Evolutionary conservation across 495 filamentous ascomycete genomes (phyloP).

Genomic region (Aspergillus diversus): DNA sequence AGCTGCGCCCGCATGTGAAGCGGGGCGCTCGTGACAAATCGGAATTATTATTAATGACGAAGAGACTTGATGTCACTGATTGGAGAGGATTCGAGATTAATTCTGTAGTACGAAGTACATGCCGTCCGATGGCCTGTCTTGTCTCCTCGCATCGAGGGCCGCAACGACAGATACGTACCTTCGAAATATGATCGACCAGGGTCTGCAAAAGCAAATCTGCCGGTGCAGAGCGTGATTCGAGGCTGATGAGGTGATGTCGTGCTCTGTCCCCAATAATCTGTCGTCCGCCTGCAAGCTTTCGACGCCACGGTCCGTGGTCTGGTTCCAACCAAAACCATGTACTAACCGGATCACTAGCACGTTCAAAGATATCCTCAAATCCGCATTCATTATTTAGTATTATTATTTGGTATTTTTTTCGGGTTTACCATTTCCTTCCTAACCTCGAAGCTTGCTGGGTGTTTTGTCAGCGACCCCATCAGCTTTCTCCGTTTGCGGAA

Average conservation of each 20-base stretch:
- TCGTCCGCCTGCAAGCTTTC: conserved; percentile 16
- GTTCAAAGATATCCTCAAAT: conserved; percentile 10
- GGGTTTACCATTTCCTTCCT: conserved; percentile 14
- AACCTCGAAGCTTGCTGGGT: conserved; percentile 4
- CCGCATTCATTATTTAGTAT: background rate
- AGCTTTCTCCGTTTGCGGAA: conserved; percentile 25
- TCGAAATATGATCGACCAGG: background rate
- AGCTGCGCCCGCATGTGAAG: background rate
- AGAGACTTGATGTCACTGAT: conserved; percentile 14
- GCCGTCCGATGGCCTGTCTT: background rate
- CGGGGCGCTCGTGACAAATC: background rate
- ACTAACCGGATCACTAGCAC: background rate
- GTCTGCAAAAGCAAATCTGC: conserved; percentile 16
- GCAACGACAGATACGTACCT: background rate
- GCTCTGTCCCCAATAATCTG: conserved; percentile 11
- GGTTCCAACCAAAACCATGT: conserved; percentile 16
- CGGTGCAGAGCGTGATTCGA: conserved; percentile 7
- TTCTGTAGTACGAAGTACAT: background rate
- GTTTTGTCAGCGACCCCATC: conserved; percentile 30
- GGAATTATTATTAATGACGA: conserved; percentile 16
- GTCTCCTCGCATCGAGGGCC: too few relatives aligned
- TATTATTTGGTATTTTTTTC: background rate
- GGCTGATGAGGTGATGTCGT: conserved; percentile 18
- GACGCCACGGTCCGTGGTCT: conserved; percentile 14
- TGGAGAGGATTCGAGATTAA: background rate